Base-by-base conservation (phyloP, 2,329 filamentous ascomycete genomes). In the Fusarium humuli region DNA sequence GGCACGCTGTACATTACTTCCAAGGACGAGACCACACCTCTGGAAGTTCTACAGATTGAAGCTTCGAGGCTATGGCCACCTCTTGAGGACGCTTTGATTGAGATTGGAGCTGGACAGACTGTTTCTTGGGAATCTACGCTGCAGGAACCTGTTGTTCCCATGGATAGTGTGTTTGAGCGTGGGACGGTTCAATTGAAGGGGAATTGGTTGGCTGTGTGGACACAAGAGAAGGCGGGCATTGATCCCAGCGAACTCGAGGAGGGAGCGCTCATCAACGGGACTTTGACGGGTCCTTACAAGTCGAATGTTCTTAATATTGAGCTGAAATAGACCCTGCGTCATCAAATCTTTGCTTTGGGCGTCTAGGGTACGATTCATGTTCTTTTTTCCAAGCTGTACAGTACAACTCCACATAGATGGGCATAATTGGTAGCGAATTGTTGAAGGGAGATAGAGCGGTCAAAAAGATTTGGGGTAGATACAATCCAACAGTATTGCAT, bases 41-140 rank as follows among this genome's bases (percentile, higher is more conserved):
- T 85, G 6, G 75, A 81, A 6, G 73, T 83, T 12, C 77, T 79
- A 14, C 76, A 71, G 16, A 73, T 84, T 52, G 76, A 81, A 57
- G 70, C 83, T 46, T 77, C 79, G 34, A 77, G 83, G 14, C 69
- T 79, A 45, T 81, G 82, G 81, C 83, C 83, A 6, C 82, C 83
- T 1, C 71, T 66, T 7, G 72, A 70, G 14, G 81, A 83, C 4
- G 76, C 76, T 5, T 75, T 83, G 30, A 68, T 84, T 64, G 80
- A 79, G 32, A 77, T 85, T 40, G 77, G 70, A 27, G 75, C 82
- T 9, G 81, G 82, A 2, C 75, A 77, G 65, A 80, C 75, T 29
- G 69, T 68, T 20, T 74, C 76, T 61, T 76, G 77, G 29, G 78
- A 81, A 48, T 61, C 83, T 12, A 73, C 79, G 22, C 73, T 85